These are phyloP conservation scores for Boletus vinaceobasis DNA, from an alignment of 768 basidiomycete species.

Conservation along the genomic window DNA sequence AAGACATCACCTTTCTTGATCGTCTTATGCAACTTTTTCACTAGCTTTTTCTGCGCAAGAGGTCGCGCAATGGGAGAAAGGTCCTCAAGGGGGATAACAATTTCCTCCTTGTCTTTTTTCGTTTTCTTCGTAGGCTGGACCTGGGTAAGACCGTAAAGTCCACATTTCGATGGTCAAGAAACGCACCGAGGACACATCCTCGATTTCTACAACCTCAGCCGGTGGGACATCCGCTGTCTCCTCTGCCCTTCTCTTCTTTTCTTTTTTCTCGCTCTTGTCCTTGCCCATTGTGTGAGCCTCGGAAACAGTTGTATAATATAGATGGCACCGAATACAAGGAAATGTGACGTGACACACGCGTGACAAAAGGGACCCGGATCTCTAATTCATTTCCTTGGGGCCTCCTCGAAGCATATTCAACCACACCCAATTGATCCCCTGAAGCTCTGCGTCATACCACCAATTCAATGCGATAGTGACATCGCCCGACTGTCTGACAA, in stretches of 20 bases:
- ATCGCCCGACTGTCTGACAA: conserved; percentile 68
- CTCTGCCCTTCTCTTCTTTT: conserved; percentile 59
- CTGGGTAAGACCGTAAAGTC: conserved; percentile 14
- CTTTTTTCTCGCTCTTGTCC: conserved; percentile 76
- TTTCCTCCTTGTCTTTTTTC: conserved; percentile 59
- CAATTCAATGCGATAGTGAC: conserved; percentile 75
- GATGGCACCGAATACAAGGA: background rate
- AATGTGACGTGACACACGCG: conserved; percentile 19
- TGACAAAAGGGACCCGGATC: conserved; percentile 12
- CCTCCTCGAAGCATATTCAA: conserved; percentile 56
- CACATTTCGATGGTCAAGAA: conserved; percentile 27
- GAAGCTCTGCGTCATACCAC: conserved; percentile 85
- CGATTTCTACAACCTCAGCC: conserved; percentile 49
- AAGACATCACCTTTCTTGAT: conserved; percentile 75
- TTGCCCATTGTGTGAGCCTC: conserved; percentile 49
- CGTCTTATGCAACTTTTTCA: conserved; percentile 92
- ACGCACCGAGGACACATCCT: conserved; percentile 35
- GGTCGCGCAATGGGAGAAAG: conserved; percentile 94
- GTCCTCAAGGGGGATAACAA: conserved; percentile 70
- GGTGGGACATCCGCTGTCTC: conserved; percentile 21
- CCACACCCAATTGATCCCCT: conserved; percentile 68
- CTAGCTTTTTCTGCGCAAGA: conserved; percentile 87
- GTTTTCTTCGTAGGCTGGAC: conserved; percentile 50
- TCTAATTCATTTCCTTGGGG: conserved; percentile 35
- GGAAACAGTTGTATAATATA: background rate